A percentile compares a stretch with the other conserved stretches of the same genome.
Evolutionary conservation across 306 rosid species (phyloP).

Genomic region (Vachellia pachyceras): DNA sequence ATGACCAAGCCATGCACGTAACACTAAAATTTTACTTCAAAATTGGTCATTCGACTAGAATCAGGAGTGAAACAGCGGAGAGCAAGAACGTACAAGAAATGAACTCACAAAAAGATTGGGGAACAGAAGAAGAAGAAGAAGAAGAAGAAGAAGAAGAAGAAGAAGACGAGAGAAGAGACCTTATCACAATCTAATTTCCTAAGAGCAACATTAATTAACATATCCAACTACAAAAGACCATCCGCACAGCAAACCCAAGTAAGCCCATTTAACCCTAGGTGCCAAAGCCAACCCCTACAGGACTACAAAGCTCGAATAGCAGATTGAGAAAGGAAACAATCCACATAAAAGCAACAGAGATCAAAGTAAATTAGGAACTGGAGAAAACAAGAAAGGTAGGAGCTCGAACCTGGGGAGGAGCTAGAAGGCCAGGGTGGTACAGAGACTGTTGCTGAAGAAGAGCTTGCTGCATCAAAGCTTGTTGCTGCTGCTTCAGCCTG

Average conservation of each 20-base stretch:
- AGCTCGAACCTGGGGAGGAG: conserved; percentile 90
- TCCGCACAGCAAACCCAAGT: background rate
- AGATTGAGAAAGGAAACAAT: background rate
- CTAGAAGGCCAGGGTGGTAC: conserved; percentile 93
- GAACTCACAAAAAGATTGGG: background rate
- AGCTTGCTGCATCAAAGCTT: conserved; percentile 99
- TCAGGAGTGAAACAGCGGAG: background rate
- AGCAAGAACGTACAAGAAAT: background rate
- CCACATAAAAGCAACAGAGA: background rate
- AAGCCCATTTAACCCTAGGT: conserved; percentile 41
- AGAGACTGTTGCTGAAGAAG: conserved; percentile 94
- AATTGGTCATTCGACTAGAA: conserved; percentile 14
- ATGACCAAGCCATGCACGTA: background rate
- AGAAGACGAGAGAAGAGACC: background rate
- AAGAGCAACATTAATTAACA: background rate
- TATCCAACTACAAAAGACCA: background rate
- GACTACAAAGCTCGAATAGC: conserved; percentile 28
- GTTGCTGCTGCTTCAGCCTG: conserved; percentile 96
- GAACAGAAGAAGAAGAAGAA: too few species aligned
- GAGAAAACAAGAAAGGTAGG: background rate
- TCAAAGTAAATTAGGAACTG: background rate
- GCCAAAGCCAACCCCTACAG: background rate
- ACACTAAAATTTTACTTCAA: conserved; percentile 8
- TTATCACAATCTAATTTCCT: background rate
- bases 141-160: too few species aligned